Conservation (phyloP, 2,329 filamentous ascomycete species). For the Botrytis elliptica region DNA sequence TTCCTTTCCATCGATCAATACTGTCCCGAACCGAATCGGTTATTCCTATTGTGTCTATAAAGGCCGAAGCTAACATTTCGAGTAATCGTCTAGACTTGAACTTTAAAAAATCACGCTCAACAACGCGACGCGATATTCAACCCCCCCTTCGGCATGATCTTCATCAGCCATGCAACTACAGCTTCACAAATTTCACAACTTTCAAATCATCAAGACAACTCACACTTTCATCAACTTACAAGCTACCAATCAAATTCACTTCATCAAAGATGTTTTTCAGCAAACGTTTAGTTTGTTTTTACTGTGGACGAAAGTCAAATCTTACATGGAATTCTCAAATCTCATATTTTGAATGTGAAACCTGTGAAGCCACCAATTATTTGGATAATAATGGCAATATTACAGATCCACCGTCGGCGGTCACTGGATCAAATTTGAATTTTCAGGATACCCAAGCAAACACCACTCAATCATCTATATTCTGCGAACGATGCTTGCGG, state of each 20-base stretch:
- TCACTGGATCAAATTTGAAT: slow-evolving; percentile 48
- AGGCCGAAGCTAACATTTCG: neutral
- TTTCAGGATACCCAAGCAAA: slow-evolving; percentile 50
- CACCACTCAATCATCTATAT: slow-evolving; percentile 42
- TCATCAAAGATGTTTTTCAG: slow-evolving; percentile 28
- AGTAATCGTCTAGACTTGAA: neutral
- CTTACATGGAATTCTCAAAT: slow-evolving; percentile 57
- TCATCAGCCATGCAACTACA: neutral
- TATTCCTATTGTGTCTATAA: neutral
- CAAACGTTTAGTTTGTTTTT: slow-evolving; percentile 67
- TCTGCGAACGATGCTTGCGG: slow-evolving; percentile 77
- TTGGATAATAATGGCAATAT: slow-evolving; percentile 90
- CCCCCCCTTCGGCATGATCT: neutral
- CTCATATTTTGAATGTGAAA: slow-evolving; percentile 68
- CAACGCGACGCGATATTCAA: neutral
- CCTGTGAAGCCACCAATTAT: slow-evolving; percentile 85
- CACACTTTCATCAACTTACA: neutral
- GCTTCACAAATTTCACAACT: neutral
- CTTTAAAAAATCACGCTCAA: slow-evolving; percentile 1
- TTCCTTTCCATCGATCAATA: neutral
- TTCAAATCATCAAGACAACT: neutral
- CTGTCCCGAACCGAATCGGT: neutral
- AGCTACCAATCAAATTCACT: slow-evolving; percentile 16
- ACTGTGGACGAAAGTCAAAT: slow-evolving; percentile 70
- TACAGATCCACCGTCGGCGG: slow-evolving; percentile 73